These are phyloP conservation scores for Juglanconis juglandina DNA, from an alignment of 2,329 filamentous ascomycete genomes.

Conservation along the genomic window DNA sequence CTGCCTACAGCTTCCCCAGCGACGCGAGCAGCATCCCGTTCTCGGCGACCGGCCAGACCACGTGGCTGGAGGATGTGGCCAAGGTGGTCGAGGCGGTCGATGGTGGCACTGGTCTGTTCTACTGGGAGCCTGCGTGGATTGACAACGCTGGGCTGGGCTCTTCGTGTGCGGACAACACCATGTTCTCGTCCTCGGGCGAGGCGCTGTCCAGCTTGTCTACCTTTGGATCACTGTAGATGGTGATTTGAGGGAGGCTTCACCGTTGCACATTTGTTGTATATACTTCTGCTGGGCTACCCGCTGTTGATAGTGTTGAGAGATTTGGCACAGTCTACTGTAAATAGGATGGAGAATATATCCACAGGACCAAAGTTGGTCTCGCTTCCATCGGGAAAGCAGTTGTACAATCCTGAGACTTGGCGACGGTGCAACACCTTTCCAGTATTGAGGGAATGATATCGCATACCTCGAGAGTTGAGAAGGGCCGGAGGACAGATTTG, in stretches of 20 bases:
- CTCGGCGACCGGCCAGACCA: conserved; percentile 58
- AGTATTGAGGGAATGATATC: too few species aligned
- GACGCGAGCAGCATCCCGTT: conserved; percentile 61
- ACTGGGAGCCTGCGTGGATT: conserved; percentile 74
- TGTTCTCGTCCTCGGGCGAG: conserved; percentile 15
- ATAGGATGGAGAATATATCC: background rate
- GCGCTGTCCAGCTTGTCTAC: conserved; percentile 16
- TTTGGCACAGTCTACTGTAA: background rate
- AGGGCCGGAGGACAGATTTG: too few species aligned
- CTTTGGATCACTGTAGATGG: conserved; percentile 7
- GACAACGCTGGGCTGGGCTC: conserved; percentile 63
- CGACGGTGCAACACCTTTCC: background rate
- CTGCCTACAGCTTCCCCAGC: conserved; percentile 55
- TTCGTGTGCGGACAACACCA: conserved; percentile 57
- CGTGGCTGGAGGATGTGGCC: conserved; percentile 60
- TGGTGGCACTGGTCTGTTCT: conserved; percentile 61
- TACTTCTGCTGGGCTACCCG: background rate
- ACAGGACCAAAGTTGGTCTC: background rate
- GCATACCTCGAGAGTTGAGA: too few species aligned
- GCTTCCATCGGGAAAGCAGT: too few species aligned
- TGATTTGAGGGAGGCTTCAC: background rate
- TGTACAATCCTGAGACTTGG: background rate
- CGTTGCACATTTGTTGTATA: background rate
- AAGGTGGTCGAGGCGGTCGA: conserved; percentile 49
- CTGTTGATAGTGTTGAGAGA: background rate